These are phyloP conservation scores for Coemansia brasiliensis DNA, from an alignment of 192 early-diverging fungal genomes.

Conservation along the genomic window DNA sequence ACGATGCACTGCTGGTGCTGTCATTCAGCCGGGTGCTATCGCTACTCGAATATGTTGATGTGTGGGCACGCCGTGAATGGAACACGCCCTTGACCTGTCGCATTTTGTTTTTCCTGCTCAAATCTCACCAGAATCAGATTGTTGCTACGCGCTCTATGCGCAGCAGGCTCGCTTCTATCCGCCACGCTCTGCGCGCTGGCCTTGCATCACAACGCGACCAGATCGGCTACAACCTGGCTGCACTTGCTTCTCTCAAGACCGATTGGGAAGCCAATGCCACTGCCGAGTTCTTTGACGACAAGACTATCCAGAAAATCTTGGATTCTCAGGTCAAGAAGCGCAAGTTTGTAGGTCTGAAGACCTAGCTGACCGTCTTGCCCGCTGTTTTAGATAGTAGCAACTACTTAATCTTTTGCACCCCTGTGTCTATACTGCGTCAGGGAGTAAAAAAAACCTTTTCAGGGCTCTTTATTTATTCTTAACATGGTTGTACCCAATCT, in stretches of 20 bases:
- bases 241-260: constrained; percentile 69
- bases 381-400: not conserved
- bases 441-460: too few relatives aligned
- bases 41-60: constrained; percentile 74
- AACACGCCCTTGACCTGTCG: constrained; percentile 79
- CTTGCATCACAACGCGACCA: constrained; percentile 75
- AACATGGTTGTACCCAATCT: not conserved
- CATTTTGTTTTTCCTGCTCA: constrained; percentile 81
- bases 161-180: constrained; percentile 70
- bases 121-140: constrained; percentile 88
- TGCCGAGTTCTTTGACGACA: constrained; percentile 73
- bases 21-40: constrained; percentile 79
- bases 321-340: constrained; percentile 67
- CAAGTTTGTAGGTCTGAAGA: constrained; percentile 62
- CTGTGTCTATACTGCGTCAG: not conserved
- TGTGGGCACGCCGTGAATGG: constrained; percentile 82
- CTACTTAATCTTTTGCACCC: not conserved
- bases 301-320: constrained; percentile 55
- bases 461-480: not conserved
- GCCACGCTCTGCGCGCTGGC: constrained; percentile 60
- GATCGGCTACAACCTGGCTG: constrained; percentile 89
- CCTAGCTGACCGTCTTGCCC: constrained; percentile 1
- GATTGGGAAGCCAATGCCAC: constrained; percentile 76
- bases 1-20: constrained; percentile 86
- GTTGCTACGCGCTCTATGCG: constrained; percentile 78